Base-by-base conservation (phyloP, 148 eudicot species). In the Salicornia ramosissima region DNA sequence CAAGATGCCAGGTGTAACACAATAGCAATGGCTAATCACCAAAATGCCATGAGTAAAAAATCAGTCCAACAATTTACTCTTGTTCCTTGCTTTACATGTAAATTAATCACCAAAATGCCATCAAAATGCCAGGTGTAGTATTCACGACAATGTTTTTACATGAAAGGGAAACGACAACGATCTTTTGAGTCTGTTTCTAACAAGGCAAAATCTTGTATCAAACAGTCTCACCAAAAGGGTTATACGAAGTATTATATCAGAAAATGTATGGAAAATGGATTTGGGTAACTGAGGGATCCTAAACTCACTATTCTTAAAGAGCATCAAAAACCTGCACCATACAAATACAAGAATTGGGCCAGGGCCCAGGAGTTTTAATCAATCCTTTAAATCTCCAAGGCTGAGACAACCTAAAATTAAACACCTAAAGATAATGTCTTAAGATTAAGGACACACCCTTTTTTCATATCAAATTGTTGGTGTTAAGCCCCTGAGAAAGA, bases 391-490 rank as follows among this genome's bases (percentile, higher is more conserved):
- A 58, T 30, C 22, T 30, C n/a, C 11, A 15, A 58, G 16, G 28
- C 26, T 10, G 64, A 34, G 64, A 34, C 64, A 59, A 31, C 13
- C 24, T 59, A 36, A 58, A 58, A 58, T 33, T 30, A 13, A 2
- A 59, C 22, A 11, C 13, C 64, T 15, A 60, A 24, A 60, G 64
- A 33, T 60, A 18, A 60, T n/a, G n/a, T n/a, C n/a, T n/a, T n/a
- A n/a, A n/a, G n/a, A n/a, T n/a, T n/a, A n/a, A n/a, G n/a, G n/a
- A n/a, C n/a, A n/a, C n/a, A n/a, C n/a, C n/a, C n/a, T n/a, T n/a
- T n/a, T n/a, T n/a, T n/a, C n/a, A n/a, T 60, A 34, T 36, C 22
- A 29, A 60, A 33, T 19, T 59, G 12, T 59, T 33, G 64, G 64
- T 43, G 34, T 60, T 26, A 36, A 60, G 18, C 45, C 45, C 7